Evolutionary conservation across 352 stramenopile species (phyloP).

Genomic region (Phytopythium vexans): DNA sequence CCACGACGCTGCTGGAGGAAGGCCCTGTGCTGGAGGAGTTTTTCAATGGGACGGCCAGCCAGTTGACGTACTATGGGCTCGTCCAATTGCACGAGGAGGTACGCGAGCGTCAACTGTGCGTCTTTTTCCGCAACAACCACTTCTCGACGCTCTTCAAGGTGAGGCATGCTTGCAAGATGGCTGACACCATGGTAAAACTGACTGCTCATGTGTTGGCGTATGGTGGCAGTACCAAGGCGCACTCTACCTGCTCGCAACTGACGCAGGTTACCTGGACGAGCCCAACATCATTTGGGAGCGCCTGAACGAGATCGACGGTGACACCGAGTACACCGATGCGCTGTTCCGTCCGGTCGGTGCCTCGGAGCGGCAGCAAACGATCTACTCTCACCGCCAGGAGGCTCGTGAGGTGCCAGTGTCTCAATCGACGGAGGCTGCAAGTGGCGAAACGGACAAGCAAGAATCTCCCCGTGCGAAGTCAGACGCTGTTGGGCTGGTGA

Average conservation of each 20-base stretch:
- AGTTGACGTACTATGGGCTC: constrained; percentile 95
- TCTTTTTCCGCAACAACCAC: constrained; percentile 99
- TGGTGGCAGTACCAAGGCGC: constrained; percentile 76
- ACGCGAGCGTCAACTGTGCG: constrained; percentile 86
- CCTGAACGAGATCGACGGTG: constrained; percentile 89
- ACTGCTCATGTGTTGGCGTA: constrained; percentile 3
- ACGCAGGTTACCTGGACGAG: constrained; percentile 95
- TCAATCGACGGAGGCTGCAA: not conserved
- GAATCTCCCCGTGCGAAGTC: constrained; percentile 4
- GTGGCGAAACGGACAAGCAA: constrained; percentile 6
- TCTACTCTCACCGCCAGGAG: constrained; percentile 60
- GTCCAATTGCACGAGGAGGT: constrained; percentile 91
- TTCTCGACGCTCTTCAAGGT: constrained; percentile 97
- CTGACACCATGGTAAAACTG: not conserved
- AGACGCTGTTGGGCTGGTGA: not conserved
- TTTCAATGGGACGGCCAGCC: constrained; percentile 86
- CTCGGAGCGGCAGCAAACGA: constrained; percentile 61
- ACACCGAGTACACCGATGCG: constrained; percentile 73
- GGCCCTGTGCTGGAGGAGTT: constrained; percentile 87
- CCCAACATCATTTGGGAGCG: constrained; percentile 94
- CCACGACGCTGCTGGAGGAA: constrained; percentile 65
- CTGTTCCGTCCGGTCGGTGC: constrained; percentile 65
- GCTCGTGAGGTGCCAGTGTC: constrained; percentile 11
- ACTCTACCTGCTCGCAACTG: constrained; percentile 96
- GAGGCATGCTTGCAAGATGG: not conserved